Percentiles rank a stretch among this genome's conserved stretches.
phyloP scores from a whole-genome alignment of 306 rosid genomes.

The cucumber (Cucumis sativus) region Cucumber_9930_V3 NC_026661.2:21094501-21095000 shows the following conservation, averaged over 20 bases:
- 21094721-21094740: not conserved
- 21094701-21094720: not conserved
- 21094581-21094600: constrained; percentile 15
- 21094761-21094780: not conserved
- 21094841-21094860: not conserved
- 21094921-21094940: too few species aligned
- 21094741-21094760: not conserved
- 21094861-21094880: too few species aligned
- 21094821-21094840: not conserved
- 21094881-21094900: too few species aligned
- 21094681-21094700: not conserved
- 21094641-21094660: not conserved
- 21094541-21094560: constrained; percentile 4
- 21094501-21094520: constrained; percentile 5
- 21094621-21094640: not conserved
- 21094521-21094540: constrained; percentile 4
- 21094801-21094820: not conserved
- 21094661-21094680: not conserved
- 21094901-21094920: too few species aligned
- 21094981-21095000: too few species aligned
- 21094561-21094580: constrained; percentile 63
- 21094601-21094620: not conserved
- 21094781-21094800: not conserved
- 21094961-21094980: too few species aligned
- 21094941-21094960: too few species aligned